These are phyloP conservation scores for Xylariales sp. DNA, from an alignment of 2,329 filamentous ascomycete genomes.

Conservation along the genomic window DNA sequence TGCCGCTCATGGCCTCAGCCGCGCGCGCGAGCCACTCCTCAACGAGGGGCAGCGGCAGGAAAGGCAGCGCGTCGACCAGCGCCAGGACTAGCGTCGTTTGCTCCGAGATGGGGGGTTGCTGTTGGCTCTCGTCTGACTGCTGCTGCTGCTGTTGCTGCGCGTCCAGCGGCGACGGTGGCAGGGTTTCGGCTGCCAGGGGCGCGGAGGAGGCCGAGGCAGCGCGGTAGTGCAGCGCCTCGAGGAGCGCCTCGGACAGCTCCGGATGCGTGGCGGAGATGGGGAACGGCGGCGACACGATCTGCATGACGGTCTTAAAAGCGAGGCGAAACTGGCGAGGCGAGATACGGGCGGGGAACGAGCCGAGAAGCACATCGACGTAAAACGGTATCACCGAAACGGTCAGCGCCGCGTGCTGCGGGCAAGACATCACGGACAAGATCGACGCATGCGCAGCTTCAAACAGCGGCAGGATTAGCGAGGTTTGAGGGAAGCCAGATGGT, in stretches of 20 bases:
- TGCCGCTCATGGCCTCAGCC: constrained; percentile 61
- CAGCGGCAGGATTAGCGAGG: constrained; percentile 49
- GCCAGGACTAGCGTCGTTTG: constrained; percentile 74
- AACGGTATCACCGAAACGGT: constrained; percentile 71
- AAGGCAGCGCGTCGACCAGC: constrained; percentile 74
- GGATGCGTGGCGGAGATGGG: constrained; percentile 69
- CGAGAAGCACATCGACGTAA: constrained; percentile 78
- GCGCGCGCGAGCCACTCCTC: constrained; percentile 77
- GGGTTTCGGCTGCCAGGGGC: constrained; percentile 34
- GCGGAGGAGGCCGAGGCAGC: constrained; percentile 43
- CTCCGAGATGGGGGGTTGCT: constrained; percentile 55
- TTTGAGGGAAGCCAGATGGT: constrained; percentile 23
- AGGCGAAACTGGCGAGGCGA: constrained; percentile 83
- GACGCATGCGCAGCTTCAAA: constrained; percentile 87
- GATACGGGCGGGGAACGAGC: constrained; percentile 73
- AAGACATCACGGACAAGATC: constrained; percentile 73
- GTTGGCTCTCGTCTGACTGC: too few relatives aligned
- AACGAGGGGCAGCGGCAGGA: constrained; percentile 63
- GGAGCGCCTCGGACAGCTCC: constrained; percentile 71
- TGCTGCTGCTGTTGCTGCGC: constrained; percentile 17
- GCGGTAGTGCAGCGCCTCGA: constrained; percentile 72
- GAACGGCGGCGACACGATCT: constrained; percentile 76
- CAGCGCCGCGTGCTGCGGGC: constrained; percentile 70
- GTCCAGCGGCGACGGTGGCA: constrained; percentile 24
- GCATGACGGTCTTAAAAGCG: constrained; percentile 80